These are phyloP conservation scores for Gyrodon lividus DNA, from an alignment of 768 basidiomycete species.

Conservation along the genomic window DNA sequence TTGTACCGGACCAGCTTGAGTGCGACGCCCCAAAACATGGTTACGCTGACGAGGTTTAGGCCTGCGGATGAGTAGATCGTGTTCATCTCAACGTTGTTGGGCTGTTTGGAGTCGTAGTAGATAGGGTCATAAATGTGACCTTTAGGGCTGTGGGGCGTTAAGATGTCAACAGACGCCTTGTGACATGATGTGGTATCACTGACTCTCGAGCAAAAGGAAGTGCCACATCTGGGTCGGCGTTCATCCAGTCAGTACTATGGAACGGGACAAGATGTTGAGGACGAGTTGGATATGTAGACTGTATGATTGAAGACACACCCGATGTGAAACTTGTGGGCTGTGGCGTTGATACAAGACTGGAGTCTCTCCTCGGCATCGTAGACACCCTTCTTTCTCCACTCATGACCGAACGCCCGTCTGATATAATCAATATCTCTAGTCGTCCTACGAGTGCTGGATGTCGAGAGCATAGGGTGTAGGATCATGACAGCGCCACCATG, in stretches of 20 bases:
- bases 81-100: conserved; percentile 50
- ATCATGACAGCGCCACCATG: conserved; percentile 79
- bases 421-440: conserved; percentile 73
- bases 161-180: conserved; percentile 6
- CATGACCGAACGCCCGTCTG: conserved; percentile 55
- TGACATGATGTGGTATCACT: conserved; percentile 28
- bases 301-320: conserved; percentile 36
- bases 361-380: conserved; percentile 55
- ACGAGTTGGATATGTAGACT: not conserved
- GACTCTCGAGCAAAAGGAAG: conserved; percentile 65
- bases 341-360: conserved; percentile 52
- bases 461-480: conserved; percentile 47
- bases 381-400: conserved; percentile 49
- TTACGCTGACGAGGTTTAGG: conserved; percentile 56
- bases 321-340: conserved; percentile 47
- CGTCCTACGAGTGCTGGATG: conserved; percentile 42
- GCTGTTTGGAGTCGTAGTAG: conserved; percentile 48
- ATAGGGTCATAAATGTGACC: conserved; percentile 56
- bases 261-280: not conserved
- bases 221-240: conserved; percentile 69
- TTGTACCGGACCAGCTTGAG: conserved; percentile 70
- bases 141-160: conserved; percentile 11
- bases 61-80: conserved; percentile 59
- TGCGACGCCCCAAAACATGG: conserved; percentile 71
- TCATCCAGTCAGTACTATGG: conserved; percentile 65